Base-by-base conservation (phyloP, 176 grass and related monocot species). In the Melocanna baccifera region DNA sequence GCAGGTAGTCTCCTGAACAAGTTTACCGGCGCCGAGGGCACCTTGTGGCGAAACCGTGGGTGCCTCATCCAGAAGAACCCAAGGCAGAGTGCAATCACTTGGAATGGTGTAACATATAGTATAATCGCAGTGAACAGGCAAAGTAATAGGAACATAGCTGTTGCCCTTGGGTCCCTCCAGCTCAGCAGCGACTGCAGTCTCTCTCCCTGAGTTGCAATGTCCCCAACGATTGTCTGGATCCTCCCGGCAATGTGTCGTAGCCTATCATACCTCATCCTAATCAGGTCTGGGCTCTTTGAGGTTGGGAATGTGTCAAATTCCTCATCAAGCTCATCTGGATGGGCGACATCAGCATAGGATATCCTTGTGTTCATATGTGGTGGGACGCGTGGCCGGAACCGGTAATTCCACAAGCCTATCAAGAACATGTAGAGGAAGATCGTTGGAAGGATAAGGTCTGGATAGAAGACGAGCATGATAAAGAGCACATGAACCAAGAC, bases 271-370 rank as follows among this genome's bases (percentile, higher is more conserved):
- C 96, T 92, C 84, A 74, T 88, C 78, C 89, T 80, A 26, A 95
- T 19, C 28, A 89, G 63, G 8, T 98, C 96, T 30, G 80, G 25
- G 70, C 67, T 83, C 82, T 47, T 84, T 9, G 87, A 66, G 3
- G 96, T 96, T 25, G 97, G 97, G 78, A 96, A 99, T 11, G 89
- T 89, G 69, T 99, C 97, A 66, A 99, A 99, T 78, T 99, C 97
- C 77, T 99, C 97, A 66, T 99, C 97, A 57, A 99, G 83, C 75
- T 99, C 97, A 26, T 99, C 97, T 53, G 86, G 90, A 73, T 79
- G 23, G 4, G 86, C 85, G 13, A 64, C 55, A 68, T 98, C 91
- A 16, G 89, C 96, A 25, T 83, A 86, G 23, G 96, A 98, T 81
- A 95, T 69, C 83, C 85, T 83, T 16, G 91, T 95, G 87, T 95